Evolutionary conservation across 1,284 basidiomycete species (phyloP), one percentile per base, ranked within the genome.

Genomic region (Ganoderma meredithae): DNA sequence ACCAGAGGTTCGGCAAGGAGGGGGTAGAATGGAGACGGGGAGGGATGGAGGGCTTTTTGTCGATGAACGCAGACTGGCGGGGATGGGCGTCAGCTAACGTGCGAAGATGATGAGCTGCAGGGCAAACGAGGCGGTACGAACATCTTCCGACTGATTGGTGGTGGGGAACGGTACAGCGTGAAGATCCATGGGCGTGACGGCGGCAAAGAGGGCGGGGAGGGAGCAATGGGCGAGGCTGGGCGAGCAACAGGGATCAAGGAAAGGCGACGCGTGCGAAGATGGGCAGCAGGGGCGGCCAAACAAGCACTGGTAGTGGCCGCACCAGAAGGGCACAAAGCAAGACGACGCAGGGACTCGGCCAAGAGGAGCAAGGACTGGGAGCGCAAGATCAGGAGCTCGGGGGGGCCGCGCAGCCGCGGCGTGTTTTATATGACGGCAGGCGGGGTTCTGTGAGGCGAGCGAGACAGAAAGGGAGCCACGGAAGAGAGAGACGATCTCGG

Each of bases 91-190:
- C 33, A 69, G 53, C 10, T 6, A 41, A 67, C 67, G 70, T 69
- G 71, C 63, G 71, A 70, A 66, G 59, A 68, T 66, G 68, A 55
- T 59, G 66, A 65, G 43, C 49, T 64, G 66, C 27, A 55, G 63
- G 53, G 62, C 44, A 70, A 49, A 40, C 52, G 63, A 67, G 67
- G 65, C 66, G 33, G 65, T 60, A 71, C 76, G 39, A 41, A 77
- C 77, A 71, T 78, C 76, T 65, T 75, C 76, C 17, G 69, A 33
- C 58, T 72, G 72, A 63, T 72, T 74, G 25, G 74, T 67, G 66
- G 73, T 74, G 39, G 77, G 77, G 69, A 78, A 78, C 41, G 77
- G 75, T 41, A 78, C 72, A 55, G 73, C 65, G 59, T 70, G 67
- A 33, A 63, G 56, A 60, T 73, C 71, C 73, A 74, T 73, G 59